These are phyloP conservation scores for Aphanomyces stellatus DNA, from an alignment of 352 stramenopile species.

Conservation along the genomic window DNA sequence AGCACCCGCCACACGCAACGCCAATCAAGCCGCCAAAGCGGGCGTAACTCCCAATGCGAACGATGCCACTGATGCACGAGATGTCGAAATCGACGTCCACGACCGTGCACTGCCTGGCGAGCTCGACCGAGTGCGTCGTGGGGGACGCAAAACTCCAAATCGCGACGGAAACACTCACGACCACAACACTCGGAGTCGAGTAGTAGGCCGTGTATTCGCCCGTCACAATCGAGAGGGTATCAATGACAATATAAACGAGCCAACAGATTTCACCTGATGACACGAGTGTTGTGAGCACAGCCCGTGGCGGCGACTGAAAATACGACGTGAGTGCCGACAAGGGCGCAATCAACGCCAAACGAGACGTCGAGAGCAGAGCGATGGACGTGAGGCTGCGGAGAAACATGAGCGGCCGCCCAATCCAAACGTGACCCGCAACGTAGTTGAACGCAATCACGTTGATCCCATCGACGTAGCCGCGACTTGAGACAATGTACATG, in stretches of 20 bases:
- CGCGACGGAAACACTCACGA: neutral
- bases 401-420: neutral
- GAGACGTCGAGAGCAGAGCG: neutral
- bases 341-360: neutral
- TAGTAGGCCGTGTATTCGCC: neutral
- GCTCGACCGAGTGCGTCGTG: neutral
- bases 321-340: neutral
- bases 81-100: neutral
- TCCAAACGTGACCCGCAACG: neutral
- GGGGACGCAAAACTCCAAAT: neutral
- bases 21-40: neutral
- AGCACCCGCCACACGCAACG: neutral
- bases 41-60: neutral
- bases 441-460: constrained; percentile 3
- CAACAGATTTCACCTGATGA: neutral
- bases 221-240: neutral
- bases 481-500: neutral
- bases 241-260: constrained; percentile 12
- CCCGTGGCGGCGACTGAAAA: neutral
- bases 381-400: neutral
- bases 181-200: neutral
- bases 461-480: neutral
- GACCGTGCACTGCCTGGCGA: neutral
- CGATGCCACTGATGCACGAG: constrained; percentile 2
- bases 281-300: neutral